A percentile compares a stretch with the other conserved stretches of the same genome.
phyloP scores from a whole-genome alignment of 2,329 filamentous ascomycete genomes.

The Fusarium piperis region DNA sequence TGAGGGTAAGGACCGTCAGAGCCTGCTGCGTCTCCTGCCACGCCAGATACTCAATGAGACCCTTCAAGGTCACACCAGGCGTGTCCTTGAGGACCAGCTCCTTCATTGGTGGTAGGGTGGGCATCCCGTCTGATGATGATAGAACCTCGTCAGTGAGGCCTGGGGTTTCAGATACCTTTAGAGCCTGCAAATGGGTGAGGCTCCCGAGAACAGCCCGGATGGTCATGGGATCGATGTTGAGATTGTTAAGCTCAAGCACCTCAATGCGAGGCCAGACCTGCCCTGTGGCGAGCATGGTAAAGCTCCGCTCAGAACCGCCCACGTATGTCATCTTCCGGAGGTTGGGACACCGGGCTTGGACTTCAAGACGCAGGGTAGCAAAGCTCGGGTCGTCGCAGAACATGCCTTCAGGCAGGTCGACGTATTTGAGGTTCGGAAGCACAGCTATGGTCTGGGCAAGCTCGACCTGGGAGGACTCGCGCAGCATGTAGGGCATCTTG shows the following conservation, averaged over 20 bases:
- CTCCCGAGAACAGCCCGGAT: slow-evolving; percentile 76
- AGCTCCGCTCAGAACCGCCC: slow-evolving; percentile 78
- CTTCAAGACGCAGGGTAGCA: slow-evolving; percentile 79
- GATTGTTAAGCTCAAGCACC: slow-evolving; percentile 74
- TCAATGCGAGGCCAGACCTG: slow-evolving; percentile 76
- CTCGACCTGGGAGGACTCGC: slow-evolving; percentile 85
- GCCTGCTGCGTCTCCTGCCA: slow-evolving; percentile 66
- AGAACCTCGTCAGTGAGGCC: slow-evolving; percentile 84
- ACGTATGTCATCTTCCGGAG: slow-evolving; percentile 91
- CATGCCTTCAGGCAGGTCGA: slow-evolving; percentile 90
- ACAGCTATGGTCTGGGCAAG: slow-evolving; percentile 87
- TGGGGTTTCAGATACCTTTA: slow-evolving; percentile 76
- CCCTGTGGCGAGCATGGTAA: slow-evolving; percentile 74
- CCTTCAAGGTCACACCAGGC: slow-evolving; percentile 75
- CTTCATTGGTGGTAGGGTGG: slow-evolving; percentile 78
- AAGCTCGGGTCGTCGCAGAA: slow-evolving; percentile 83
- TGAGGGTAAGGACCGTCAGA: slow-evolving; percentile 75
- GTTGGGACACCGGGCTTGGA: slow-evolving; percentile 84
- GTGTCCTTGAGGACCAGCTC: slow-evolving; percentile 78
- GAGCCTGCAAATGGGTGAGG: slow-evolving; percentile 73
- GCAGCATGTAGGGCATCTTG: slow-evolving; percentile 94
- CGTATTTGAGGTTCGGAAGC: slow-evolving; percentile 84
- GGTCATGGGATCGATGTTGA: slow-evolving; percentile 75
- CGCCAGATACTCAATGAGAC: slow-evolving; percentile 75
- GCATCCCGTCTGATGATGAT: slow-evolving; percentile 69